Evolutionary conservation across 78 protist genomes (phyloP).

Genomic region (Fonticula alba): DNA sequence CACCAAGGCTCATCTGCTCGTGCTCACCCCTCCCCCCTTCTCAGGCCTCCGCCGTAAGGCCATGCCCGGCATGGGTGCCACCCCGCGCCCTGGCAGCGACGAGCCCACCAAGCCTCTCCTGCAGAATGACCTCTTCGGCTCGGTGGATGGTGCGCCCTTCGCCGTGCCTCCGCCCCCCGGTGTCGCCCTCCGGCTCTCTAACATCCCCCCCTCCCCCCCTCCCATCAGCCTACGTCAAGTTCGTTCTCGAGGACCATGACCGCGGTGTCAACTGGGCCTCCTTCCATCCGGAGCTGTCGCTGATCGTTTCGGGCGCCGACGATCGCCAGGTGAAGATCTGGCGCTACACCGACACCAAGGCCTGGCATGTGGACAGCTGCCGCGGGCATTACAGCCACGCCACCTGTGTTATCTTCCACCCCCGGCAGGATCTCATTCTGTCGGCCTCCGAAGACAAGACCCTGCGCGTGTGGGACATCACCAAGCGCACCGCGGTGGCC

Average conservation of each 20-base stretch:
- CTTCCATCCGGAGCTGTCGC: constrained; percentile 87
- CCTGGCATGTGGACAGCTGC: constrained; percentile 77
- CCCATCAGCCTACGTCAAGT: too few relatives aligned
- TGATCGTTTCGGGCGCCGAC: constrained; percentile 86
- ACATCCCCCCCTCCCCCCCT: too few relatives aligned
- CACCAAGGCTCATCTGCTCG: too few relatives aligned
- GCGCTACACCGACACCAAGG: constrained; percentile 42
- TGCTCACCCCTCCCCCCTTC: too few relatives aligned
- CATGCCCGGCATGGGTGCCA: too few relatives aligned
- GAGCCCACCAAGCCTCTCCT: too few relatives aligned
- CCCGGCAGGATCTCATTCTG: constrained; percentile 53
- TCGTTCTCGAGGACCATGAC: constrained; percentile 71
- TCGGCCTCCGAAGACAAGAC: constrained; percentile 85
- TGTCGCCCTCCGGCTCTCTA: too few relatives aligned
- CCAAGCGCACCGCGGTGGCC: constrained; percentile 40
- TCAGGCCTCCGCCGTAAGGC: too few relatives aligned
- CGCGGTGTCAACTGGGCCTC: constrained; percentile 96
- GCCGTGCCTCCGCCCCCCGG: too few relatives aligned
- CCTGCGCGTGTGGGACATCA: constrained; percentile 91
- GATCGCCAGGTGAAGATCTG: constrained; percentile 86
- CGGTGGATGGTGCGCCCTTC: too few relatives aligned
- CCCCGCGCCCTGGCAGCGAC: too few relatives aligned
- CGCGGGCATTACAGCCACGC: constrained; percentile 92
- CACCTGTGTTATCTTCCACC: constrained; percentile 83
- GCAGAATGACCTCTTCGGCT: too few relatives aligned